Evolutionary conservation across 2,329 filamentous ascomycete genomes (phyloP), one percentile per base, ranked within the genome.

Genomic region (Penicillium sp.): DNA sequence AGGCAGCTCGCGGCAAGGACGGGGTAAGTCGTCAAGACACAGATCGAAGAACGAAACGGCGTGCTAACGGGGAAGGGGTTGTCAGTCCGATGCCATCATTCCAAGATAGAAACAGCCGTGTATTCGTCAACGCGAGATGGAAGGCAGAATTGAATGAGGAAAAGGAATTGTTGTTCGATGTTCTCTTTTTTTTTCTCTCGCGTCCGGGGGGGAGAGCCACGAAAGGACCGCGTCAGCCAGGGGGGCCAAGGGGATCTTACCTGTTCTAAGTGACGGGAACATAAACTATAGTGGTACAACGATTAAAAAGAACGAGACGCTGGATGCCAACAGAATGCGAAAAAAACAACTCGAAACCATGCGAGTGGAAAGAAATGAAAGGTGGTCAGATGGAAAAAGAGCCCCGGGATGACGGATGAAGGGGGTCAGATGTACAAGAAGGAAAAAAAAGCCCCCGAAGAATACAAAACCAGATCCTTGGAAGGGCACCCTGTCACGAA

Each of bases 241-340:
- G 55, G 55, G 55, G 40, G 37, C 29, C 20, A 35, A 42, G 44
- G 35, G 18, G 20, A 52, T 23, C 55, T 54, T 64, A 68, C 66
- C 65, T 66, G 60, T 59, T 65, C 56, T 61, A 62, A 62, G 44
- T 61, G 58, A 57, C 59, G 56, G 54, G 55, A 55, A 48, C 54
- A 61, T 58, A 55, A 55, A 53, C 31, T 66, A 67, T 65, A 64
- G 57, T 62, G 53, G 59, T 67, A 65, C 64, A 65, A 60, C 46
- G 49, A 65, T 55, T 57, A 61, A 61, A 18, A 59, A 59, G 35
- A 44, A 59, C 48, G 47, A 49, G 49, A 62, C 56, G 59, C 52
- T 54, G 29, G 38, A 56, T 50, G 54, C 52, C 47, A 52, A 54
- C 27, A 48, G 42, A 54, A 54, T 53, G 47, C 46, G 20, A 23